Conservation (phyloP, 164 flowering plant species). For the Echeveria elegans region DNA sequence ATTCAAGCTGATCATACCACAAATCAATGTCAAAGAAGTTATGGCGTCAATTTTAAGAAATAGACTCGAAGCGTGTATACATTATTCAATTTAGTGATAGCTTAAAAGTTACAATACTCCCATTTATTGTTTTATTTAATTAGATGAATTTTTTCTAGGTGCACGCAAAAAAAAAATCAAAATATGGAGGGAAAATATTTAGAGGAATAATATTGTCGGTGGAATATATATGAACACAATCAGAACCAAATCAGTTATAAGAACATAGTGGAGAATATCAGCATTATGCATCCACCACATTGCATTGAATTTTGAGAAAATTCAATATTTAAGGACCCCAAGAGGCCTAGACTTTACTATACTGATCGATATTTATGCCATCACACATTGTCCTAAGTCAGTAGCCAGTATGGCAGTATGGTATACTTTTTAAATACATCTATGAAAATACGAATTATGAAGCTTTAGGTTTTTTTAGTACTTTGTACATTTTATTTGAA, state of each 20-base stretch:
- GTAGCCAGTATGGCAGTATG: background rate
- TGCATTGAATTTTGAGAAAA: background rate
- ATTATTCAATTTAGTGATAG: too few species aligned
- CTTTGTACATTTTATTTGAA: too few species aligned
- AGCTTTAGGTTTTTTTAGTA: background rate
- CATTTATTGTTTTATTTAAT: too few species aligned
- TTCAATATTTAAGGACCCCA: background rate
- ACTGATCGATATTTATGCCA: background rate
- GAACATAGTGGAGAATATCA: background rate
- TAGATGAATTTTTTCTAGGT: background rate
- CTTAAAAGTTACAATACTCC: too few species aligned
- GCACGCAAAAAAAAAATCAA: background rate
- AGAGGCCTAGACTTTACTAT: background rate
- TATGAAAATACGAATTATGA: background rate
- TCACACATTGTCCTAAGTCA: background rate
- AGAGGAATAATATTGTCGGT: slow-evolving; percentile 1
- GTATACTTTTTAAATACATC: background rate
- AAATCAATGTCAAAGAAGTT: background rate
- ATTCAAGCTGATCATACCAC: background rate
- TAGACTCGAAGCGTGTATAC: background rate
- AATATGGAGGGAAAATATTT: background rate
- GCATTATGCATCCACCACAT: background rate
- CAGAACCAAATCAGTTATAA: background rate
- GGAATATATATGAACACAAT: background rate
- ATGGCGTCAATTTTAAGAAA: background rate